A percentile compares a stretch with the other conserved stretches of the same genome.
phyloP scores from a whole-genome alignment of 192 early-diverging fungal species.

The Coemansia sp. region DNA sequence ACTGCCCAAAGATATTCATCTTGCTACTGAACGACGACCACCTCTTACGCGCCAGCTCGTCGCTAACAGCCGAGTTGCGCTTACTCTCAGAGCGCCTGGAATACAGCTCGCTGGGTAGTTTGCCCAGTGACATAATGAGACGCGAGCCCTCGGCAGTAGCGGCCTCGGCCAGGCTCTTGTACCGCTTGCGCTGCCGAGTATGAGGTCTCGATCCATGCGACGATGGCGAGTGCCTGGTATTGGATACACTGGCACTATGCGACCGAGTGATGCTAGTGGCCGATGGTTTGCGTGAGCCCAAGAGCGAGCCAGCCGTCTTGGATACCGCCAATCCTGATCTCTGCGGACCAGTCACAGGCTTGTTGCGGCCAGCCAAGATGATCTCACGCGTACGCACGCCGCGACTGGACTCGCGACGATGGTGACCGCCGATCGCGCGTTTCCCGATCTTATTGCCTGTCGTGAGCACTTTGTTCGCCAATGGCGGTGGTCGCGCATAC shows the following conservation, averaged over 20 bases:
- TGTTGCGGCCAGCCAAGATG: conserved; percentile 15
- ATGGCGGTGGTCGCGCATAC: neutral
- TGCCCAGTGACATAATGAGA: conserved; percentile 32
- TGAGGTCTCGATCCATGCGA: neutral
- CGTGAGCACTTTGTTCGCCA: neutral
- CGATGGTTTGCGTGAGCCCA: conserved; percentile 5
- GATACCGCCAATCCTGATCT: conserved; percentile 5
- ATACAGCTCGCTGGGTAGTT: conserved; percentile 27
- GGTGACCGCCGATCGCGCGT: conserved; percentile 3
- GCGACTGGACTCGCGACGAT: conserved; percentile 30
- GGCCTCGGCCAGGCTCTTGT: conserved; percentile 48
- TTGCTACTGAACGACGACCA: conserved; percentile 17
- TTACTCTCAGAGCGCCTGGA: conserved; percentile 13
- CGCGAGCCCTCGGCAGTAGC: conserved; percentile 40
- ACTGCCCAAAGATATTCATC: neutral
- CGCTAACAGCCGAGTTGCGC: conserved; percentile 3
- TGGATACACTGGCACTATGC: neutral
- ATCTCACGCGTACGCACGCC: conserved; percentile 36
- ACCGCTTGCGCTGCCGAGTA: conserved; percentile 12
- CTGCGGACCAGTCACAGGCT: neutral
- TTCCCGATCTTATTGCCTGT: neutral
- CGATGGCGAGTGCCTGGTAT: neutral
- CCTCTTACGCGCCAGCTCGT: neutral
- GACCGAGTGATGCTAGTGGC: neutral
- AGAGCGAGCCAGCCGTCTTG: conserved; percentile 5